Evolutionary conservation across 176 grass and related monocot species (phyloP).

Genomic region (Alloteropsis semialata): DNA sequence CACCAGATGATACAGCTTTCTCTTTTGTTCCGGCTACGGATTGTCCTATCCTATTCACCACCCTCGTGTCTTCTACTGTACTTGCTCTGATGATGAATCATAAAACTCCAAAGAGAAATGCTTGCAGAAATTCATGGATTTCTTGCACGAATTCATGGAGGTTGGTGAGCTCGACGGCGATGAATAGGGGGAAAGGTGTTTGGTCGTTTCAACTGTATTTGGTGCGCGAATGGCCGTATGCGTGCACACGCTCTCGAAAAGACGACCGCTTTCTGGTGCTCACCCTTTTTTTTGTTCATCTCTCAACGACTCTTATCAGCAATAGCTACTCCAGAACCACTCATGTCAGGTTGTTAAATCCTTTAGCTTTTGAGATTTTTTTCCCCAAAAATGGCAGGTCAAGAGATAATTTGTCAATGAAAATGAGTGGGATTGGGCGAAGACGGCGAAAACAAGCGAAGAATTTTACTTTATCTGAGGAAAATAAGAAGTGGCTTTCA

Average conservation of each 20-base stretch:
- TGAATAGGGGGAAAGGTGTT: conserved; percentile 2
- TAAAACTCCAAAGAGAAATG: conserved; percentile 33
- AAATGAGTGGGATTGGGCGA: neutral
- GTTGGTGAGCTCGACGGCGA: conserved; percentile 30
- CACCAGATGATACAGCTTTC: neutral
- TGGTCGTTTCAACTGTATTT: conserved; percentile 21
- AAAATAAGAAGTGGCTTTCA: neutral
- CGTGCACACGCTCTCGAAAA: conserved; percentile 22
- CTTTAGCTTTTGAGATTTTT: neutral
- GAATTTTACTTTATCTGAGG: neutral
- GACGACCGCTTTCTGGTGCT: conserved; percentile 14
- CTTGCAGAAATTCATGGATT: neutral
- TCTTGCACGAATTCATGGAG: conserved; percentile 2
- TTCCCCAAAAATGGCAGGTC: neutral
- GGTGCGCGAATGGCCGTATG: neutral
- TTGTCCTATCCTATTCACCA: conserved; percentile 22
- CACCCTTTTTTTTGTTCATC: conserved; percentile 10
- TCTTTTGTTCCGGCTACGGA: conserved; percentile 8
- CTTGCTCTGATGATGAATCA: neutral
- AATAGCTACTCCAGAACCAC: conserved; percentile 19
- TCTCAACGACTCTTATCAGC: conserved; percentile 24
- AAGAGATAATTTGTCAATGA: neutral
- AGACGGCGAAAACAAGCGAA: neutral
- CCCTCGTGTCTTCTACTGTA: neutral
- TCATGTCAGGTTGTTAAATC: neutral